Conservation (phyloP, 2,329 filamentous ascomycete species). For the Incumbomyces delicatus region DNA sequence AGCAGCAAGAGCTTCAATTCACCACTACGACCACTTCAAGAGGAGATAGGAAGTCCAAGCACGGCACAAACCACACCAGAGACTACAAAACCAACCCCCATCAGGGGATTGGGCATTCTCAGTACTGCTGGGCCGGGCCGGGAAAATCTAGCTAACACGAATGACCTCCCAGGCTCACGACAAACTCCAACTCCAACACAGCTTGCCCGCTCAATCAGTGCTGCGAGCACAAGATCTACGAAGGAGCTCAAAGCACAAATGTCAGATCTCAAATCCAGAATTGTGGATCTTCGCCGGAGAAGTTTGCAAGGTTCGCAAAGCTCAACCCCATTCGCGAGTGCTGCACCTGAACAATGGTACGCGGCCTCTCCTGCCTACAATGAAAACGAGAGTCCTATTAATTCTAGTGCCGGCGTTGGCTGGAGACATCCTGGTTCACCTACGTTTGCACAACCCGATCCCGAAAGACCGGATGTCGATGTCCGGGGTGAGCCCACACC, state of each 20-base stretch:
- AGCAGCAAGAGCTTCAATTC: conserved; percentile 18
- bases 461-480: neutral
- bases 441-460: neutral
- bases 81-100: conserved; percentile 1
- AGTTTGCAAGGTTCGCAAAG: conserved; percentile 67
- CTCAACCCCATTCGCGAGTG: conserved; percentile 69
- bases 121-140: conserved; percentile 12
- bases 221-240: conserved; percentile 17
- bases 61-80: conserved; percentile 19
- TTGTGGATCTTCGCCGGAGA: conserved; percentile 65
- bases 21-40: conserved; percentile 15
- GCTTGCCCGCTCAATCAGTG: conserved; percentile 12
- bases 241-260: conserved; percentile 68
- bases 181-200: conserved; percentile 7
- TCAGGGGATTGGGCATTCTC: conserved; percentile 18
- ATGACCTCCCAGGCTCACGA: neutral
- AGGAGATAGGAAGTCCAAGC: conserved; percentile 15
- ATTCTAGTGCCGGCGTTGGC: conserved; percentile 28
- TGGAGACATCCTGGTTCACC: conserved; percentile 18
- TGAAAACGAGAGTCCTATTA: conserved; percentile 26
- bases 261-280: conserved; percentile 73
- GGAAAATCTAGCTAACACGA: conserved; percentile 12
- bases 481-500: neutral
- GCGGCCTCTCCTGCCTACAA: conserved; percentile 30
- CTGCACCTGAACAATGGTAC: conserved; percentile 48